Base-by-base conservation (phyloP, 495 filamentous ascomycete genomes). In the Penicillium verhagenii region DNA sequence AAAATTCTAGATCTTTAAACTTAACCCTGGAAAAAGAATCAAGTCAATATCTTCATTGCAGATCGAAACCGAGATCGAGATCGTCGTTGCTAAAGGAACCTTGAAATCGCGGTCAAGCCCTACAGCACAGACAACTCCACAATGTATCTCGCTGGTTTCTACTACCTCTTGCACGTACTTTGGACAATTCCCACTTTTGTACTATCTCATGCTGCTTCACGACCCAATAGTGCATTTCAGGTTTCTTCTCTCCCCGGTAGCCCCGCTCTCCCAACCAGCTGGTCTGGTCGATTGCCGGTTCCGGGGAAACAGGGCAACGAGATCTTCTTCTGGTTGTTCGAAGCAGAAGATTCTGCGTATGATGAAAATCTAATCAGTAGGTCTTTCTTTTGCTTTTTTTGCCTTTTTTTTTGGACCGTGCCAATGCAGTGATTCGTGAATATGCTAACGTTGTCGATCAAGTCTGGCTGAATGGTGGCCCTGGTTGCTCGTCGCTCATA, bases 381-480 rank as follows among this genome's bases (percentile, higher is more conserved):
- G 68, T 62, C 11, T 5, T n/a, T n/a, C n/a, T n/a, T n/a, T n/a
- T n/a, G n/a, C n/a, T n/a, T n/a, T n/a, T n/a, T n/a, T n/a, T n/a
- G n/a, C n/a, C n/a, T n/a, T n/a, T n/a, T n/a, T n/a, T n/a, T n/a
- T n/a, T n/a, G n/a, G n/a, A n/a, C n/a, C n/a, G n/a, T n/a, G n/a
- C n/a, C n/a, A n/a, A n/a, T n/a, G n/a, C n/a, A n/a, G n/a, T n/a
- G n/a, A n/a, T n/a, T n/a, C n/a, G n/a, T n/a, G n/a, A 35, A 4
- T 6, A n/a, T 6, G 16, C 33, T 35, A 35, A 35, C 14, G 16
- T 5, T 35, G 4, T 14, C 14, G 10, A 28, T 1, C 25, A n/a
- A 69, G 67, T 89, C 48, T 89, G 85, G 84, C 70, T 89, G 24
- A 88, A 88, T 62, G 86, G 87, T 37, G 87, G 86, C 31, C 81